Evolutionary conservation across 2,329 filamentous ascomycete species (phyloP), one percentile per base, ranked within the genome.

Genomic region (Cercospora sp.): DNA sequence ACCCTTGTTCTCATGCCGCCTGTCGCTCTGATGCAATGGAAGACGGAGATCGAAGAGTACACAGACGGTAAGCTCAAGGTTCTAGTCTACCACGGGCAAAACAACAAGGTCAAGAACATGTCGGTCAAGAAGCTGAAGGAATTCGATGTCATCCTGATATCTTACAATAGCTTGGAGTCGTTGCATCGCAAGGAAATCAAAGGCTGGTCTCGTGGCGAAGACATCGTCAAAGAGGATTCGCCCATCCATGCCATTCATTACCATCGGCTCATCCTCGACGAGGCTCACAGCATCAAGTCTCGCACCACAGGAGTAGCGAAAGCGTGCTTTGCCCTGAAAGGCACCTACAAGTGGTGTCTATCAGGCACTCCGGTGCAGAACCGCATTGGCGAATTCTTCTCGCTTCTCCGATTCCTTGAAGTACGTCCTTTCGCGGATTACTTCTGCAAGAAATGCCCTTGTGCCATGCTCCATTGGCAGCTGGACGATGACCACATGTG

Each of bases 121-220:
- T 89, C 87, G 0, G 82, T 88, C 28, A 90, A 89, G 68, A 90
- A 96, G 40, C 82, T 98, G 62, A 91, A 90, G 80, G 88, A 90
- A 73, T 96, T 90, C 80, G 89, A 99, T 79, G 93, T 99, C 61
- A 94, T 98, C 77, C 93, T 98, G 87, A 97, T 98, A 82, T 98
- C 94, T 13, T 99, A 96, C 85, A 93, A 92, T 73, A 87, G 91
- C 72, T 82, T 99, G 37, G 95, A 98, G 79, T 97, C 94, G 0
- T 89, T 97, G 76, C 92, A 93, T 77, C 90, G 95, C 66, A 97
- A 96, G 79, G 92, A 99, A 79, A 90, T 91, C 75, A 97, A 95
- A 77, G 95, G 95, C 0, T 95, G 94, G 85, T 89, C 86, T 73
- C 90, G 93, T 67, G 91, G 92, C 70, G 89, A 91, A 28, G 91